Base-by-base conservation (phyloP, 2,329 filamentous ascomycete genomes). In the Chrysoporthe austroafricana region DNA sequence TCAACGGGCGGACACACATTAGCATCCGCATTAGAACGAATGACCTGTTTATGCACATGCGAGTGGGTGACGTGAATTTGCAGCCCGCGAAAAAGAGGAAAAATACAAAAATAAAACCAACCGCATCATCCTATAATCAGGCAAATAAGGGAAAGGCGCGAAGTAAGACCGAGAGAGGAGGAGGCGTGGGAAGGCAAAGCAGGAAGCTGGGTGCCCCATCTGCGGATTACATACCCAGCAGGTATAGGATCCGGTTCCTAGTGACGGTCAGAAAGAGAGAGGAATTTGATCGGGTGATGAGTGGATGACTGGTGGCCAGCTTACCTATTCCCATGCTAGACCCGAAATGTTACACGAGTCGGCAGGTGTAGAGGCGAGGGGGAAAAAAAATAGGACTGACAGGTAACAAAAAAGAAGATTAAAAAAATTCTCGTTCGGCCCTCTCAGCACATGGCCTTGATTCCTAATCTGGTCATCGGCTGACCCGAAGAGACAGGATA, bases 171-270 rank as follows among this genome's bases (percentile, higher is more conserved):
- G 44, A 8, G 39, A 2, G 8, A 57, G 26, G 16, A 39, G 4
- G 34, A 36, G 18, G 26, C 26, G 26, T 26, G 26, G 26, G 26
- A 26, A 26, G 26, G 18, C 54, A 6, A 57, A 39, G 32, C 8
- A 57, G 54, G 54, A 57, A 57, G 32, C 34, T 7, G 11, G 39
- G 34, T 39, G 34, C 18, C 54, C 32, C 32, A 57, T 57, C 54
- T 26, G 34, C 32, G 34, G 54, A 57, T 57, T 57, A 57, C 54
- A 57, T 57, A 57, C 50, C 50, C 16, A 54, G 50, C 32, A 32
- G 13, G 50, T 54, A 34, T 39, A 57, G 54, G 54, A 57, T 57
- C 54, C 32, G 54, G 54, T 57, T 21, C 54, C 54, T 34, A 57
- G 54, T 26, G 26, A 26, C 26, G 26, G 26, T 26, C 34, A 11